Conservation (phyloP, 2,329 filamentous ascomycete genomes). For the Fusarium virguliforme region DNA sequence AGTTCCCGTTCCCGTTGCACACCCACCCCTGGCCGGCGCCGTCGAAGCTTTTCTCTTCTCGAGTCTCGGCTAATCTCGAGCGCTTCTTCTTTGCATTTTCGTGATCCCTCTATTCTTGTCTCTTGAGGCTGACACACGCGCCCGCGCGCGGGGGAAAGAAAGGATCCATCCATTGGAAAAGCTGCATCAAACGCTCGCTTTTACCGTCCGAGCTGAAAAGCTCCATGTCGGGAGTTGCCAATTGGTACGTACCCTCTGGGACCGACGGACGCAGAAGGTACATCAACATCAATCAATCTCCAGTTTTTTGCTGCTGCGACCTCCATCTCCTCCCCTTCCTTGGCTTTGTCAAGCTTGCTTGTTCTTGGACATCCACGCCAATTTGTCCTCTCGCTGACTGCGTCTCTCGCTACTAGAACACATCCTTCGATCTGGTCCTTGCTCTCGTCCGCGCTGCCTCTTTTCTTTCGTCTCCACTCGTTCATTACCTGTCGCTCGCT, state of each 20-base stretch:
- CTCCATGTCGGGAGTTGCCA: conserved; percentile 26
- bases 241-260: conserved; percentile 40
- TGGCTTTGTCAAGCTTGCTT: conserved; percentile 10
- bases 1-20: conserved; percentile 9
- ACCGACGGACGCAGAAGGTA: conserved; percentile 27
- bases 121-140: conserved; percentile 1
- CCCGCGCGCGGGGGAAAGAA: conserved; percentile 12
- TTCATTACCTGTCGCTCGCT: conserved; percentile 32
- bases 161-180: conserved; percentile 13
- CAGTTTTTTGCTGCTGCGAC: conserved; percentile 25
- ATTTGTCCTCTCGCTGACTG: conserved; percentile 34
- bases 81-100: conserved; percentile 1
- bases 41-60: conserved; percentile 5
- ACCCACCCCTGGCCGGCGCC: conserved; percentile 9
- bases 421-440: conserved; percentile 17
- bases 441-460: conserved; percentile 6
- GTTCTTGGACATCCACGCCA: conserved; percentile 23
- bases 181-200: conserved; percentile 17
- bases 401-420: conserved; percentile 28
- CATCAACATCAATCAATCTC: conserved; percentile 41
- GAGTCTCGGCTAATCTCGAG: conserved; percentile 21
- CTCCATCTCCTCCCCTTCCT: conserved; percentile 17
- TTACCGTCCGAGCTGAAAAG: conserved; percentile 21
- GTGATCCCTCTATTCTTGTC: not conserved
- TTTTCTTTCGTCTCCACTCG: conserved; percentile 17